phyloP scores from a whole-genome alignment of 2,329 filamentous ascomycete species.

The Trichoderma citrinoviride region DNA sequence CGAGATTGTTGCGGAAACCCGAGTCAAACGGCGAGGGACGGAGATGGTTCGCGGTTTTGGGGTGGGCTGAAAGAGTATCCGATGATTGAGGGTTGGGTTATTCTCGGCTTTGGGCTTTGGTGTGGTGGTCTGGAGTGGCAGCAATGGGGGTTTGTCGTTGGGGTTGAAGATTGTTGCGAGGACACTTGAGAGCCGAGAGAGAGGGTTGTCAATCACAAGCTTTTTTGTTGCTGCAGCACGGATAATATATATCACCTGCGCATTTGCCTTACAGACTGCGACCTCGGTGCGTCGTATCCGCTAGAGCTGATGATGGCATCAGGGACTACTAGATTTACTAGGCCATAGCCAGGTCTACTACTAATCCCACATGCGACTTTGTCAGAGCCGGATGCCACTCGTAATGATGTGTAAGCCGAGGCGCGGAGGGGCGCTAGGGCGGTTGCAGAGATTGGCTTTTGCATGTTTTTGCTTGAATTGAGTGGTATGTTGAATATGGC shows the following conservation, averaged over 20 bases:
- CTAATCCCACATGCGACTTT: background rate
- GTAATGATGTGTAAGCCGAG: slow-evolving; percentile 20
- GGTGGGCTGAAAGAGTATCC: slow-evolving; percentile 1
- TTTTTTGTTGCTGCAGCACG: background rate
- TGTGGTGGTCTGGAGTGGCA: background rate
- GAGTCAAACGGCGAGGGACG: too few relatives aligned
- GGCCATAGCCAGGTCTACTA: background rate
- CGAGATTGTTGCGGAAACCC: slow-evolving; percentile 3
- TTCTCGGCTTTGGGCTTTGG: background rate
- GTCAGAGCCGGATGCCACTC: background rate
- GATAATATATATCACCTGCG: too few relatives aligned
- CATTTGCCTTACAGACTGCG: background rate
- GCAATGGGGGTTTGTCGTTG: background rate
- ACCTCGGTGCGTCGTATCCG: slow-evolving; percentile 5
- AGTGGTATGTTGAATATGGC: background rate
- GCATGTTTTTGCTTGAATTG: background rate
- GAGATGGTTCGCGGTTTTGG: slow-evolving; percentile 1
- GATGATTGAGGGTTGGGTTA: background rate
- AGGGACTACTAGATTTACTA: too few relatives aligned
- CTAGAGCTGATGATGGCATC: slow-evolving; percentile 6
- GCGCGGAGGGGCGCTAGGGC: slow-evolving; percentile 2
- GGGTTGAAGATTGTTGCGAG: too few relatives aligned
- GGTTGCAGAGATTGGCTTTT: background rate
- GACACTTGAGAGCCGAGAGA: too few relatives aligned
- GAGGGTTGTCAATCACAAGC: background rate